phyloP scores from a whole-genome alignment of 306 rosid species.

The Trifolium fragiferum region DNA sequence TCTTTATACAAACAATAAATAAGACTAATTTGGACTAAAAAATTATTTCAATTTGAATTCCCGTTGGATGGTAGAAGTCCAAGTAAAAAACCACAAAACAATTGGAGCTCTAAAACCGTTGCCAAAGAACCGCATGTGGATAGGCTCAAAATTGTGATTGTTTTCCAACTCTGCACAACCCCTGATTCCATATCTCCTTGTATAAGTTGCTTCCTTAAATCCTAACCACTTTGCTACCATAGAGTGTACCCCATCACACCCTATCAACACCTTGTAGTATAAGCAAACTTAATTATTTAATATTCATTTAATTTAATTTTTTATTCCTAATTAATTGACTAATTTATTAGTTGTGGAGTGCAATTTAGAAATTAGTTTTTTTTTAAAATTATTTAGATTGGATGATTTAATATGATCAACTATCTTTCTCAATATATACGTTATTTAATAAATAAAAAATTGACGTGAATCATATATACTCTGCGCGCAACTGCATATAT shows the following conservation, averaged over 20 bases:
- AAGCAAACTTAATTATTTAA: too few species aligned
- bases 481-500: too few species aligned
- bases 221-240: slow-evolving; percentile 75
- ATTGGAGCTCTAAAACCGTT: slow-evolving; percentile 58
- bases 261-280: slow-evolving; percentile 62
- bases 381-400: too few species aligned
- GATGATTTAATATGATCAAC: too few species aligned
- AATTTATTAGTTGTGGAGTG: too few species aligned
- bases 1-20: not conserved
- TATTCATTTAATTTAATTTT: not conserved
- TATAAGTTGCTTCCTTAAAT: slow-evolving; percentile 53
- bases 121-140: slow-evolving; percentile 55
- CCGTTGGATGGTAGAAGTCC: slow-evolving; percentile 66
- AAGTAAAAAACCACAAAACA: slow-evolving; percentile 70
- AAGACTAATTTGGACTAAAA: too few species aligned
- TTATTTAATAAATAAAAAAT: too few species aligned
- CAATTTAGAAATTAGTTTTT: too few species aligned
- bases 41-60: not conserved
- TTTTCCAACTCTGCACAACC: slow-evolving; percentile 46
- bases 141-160: slow-evolving; percentile 48
- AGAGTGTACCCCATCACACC: slow-evolving; percentile 87
- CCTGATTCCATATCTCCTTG: slow-evolving; percentile 60
- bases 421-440: too few species aligned
- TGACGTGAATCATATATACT: too few species aligned
- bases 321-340: too few species aligned